phyloP scores from a whole-genome alignment of 768 basidiomycete genomes.

The Lactarius pseudohatsudake region DNA sequence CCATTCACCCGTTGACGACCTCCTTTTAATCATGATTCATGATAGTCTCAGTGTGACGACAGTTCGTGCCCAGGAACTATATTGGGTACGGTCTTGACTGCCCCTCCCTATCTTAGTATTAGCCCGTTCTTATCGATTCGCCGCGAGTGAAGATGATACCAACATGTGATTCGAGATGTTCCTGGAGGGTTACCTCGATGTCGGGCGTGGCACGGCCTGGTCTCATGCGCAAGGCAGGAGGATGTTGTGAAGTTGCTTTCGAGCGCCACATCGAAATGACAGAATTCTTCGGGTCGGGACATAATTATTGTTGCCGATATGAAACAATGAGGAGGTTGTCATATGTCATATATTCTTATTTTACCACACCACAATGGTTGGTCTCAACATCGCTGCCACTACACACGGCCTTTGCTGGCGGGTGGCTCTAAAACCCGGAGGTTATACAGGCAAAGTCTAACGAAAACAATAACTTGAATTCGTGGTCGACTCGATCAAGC shows the following conservation, averaged over 20 bases:
- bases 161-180: constrained; percentile 66
- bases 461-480: neutral
- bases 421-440: neutral
- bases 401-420: neutral
- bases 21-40: constrained; percentile 57
- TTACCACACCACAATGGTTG: neutral
- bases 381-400: neutral
- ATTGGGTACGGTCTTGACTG: constrained; percentile 45
- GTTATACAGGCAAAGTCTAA: neutral
- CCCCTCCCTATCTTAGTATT: constrained; percentile 2
- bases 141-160: constrained; percentile 51
- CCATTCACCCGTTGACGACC: constrained; percentile 2
- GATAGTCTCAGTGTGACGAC: constrained; percentile 73
- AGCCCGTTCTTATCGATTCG: constrained; percentile 7
- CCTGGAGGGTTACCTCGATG: constrained; percentile 29
- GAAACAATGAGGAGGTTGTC: constrained; percentile 10
- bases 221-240: constrained; percentile 17
- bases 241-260: constrained; percentile 8
- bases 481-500: constrained; percentile 1
- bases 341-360: neutral
- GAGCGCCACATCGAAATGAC: neutral
- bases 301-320: constrained; percentile 17
- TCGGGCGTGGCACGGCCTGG: constrained; percentile 5
- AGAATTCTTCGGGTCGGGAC: neutral
- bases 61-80: constrained; percentile 68